Conservation (phyloP, 768 basidiomycete species). For the Boletus edulis region DNA sequence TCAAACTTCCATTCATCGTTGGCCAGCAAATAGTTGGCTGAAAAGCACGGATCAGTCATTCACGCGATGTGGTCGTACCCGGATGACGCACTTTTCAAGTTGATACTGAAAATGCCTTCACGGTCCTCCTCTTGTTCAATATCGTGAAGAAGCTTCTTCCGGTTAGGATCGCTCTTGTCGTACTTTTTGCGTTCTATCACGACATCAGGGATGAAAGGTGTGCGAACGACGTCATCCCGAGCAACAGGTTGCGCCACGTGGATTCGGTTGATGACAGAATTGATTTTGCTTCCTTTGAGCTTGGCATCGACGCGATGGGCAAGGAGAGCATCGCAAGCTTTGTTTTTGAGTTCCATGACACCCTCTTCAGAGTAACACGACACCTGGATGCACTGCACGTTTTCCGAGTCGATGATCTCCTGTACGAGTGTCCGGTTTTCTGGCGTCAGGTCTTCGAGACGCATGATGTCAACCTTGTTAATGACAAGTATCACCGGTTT, state of each 20-base stretch:
- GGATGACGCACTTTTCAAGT: constrained; percentile 67
- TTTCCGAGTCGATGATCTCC: constrained; percentile 76
- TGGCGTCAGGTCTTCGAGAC: constrained; percentile 77
- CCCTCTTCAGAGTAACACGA: constrained; percentile 98
- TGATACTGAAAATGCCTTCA: constrained; percentile 88
- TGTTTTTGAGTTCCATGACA: constrained; percentile 95
- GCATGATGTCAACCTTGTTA: constrained; percentile 95
- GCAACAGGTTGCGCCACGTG: constrained; percentile 92
- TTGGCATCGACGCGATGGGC: constrained; percentile 94
- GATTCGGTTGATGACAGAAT: constrained; percentile 90
- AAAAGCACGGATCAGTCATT: constrained; percentile 4
- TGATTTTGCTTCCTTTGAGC: constrained; percentile 91
- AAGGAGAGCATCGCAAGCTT: constrained; percentile 92
- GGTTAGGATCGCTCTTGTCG: constrained; percentile 84
- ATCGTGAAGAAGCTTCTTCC: constrained; percentile 72
- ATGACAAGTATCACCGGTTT: constrained; percentile 94
- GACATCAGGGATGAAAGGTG: constrained; percentile 85
- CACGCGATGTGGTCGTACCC: not conserved
- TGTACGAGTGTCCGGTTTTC: constrained; percentile 80
- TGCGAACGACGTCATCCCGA: constrained; percentile 84
- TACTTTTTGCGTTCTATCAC: constrained; percentile 78
- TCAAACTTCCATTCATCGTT: constrained; percentile 96
- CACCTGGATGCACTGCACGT: constrained; percentile 74
- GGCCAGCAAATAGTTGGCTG: constrained; percentile 88
- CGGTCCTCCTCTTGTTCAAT: constrained; percentile 84